phyloP scores from a whole-genome alignment of 768 basidiomycete species.

The Russula dissimulans region DNA sequence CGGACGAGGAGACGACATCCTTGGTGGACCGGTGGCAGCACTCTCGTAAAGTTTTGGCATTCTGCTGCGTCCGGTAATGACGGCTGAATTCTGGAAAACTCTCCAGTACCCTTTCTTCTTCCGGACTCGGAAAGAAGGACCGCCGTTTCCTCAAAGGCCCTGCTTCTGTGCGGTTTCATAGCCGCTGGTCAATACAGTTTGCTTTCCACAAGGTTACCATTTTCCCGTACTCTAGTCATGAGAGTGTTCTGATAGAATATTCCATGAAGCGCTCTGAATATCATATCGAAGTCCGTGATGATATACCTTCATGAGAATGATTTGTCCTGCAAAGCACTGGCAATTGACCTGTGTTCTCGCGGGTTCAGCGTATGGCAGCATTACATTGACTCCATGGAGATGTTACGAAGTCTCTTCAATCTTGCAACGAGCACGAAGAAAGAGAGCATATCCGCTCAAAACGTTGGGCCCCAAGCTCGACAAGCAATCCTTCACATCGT shows the following conservation, averaged over 20 bases:
- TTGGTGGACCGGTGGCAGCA: conserved; percentile 59
- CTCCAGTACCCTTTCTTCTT: conserved; percentile 51
- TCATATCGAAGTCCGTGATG: conserved; percentile 76
- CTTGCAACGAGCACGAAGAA: conserved; percentile 68
- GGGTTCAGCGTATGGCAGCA: conserved; percentile 95
- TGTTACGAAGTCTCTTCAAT: conserved; percentile 74
- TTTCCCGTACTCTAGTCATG: conserved; percentile 9
- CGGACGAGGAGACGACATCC: conserved; percentile 53
- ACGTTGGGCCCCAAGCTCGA: conserved; percentile 70
- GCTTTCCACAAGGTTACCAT: conserved; percentile 60
- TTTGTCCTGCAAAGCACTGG: conserved; percentile 57
- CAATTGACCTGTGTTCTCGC: conserved; percentile 82
- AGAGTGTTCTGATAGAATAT: not conserved
- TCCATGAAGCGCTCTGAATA: conserved; percentile 57
- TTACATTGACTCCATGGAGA: conserved; percentile 82
- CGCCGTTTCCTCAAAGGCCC: conserved; percentile 50
- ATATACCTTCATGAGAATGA: conserved; percentile 68
- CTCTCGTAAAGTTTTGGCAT: conserved; percentile 36
- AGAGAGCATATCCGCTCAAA: conserved; percentile 57
- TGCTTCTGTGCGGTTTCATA: conserved; percentile 77
- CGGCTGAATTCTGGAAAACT: not conserved
- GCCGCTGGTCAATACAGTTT: conserved; percentile 73
- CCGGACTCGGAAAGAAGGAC: conserved; percentile 52
- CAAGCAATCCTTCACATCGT: conserved; percentile 81
- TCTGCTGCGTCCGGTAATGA: conserved; percentile 2